Base-by-base conservation (phyloP, 2,329 filamentous ascomycete species). In the Fusarium verticillioides region DNA sequence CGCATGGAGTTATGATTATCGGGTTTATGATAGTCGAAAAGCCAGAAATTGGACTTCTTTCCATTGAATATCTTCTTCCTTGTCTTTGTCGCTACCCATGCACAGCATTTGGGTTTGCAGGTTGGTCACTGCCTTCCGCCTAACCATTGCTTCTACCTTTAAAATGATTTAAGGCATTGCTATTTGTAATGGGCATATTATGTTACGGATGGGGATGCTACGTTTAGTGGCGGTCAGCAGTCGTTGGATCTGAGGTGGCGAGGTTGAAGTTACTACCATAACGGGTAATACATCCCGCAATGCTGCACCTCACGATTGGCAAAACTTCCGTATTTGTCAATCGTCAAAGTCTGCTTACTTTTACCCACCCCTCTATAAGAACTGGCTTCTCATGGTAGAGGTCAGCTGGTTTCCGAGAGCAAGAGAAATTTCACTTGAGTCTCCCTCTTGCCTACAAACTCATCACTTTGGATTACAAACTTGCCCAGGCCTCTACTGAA, bases 231-330 rank as follows among this genome's bases (percentile, higher is more conserved):
- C 34, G 23, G 50, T 54, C 19, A 28, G 19, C 10, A 53, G 13
- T 53, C 4, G 19, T 39, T 16, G 12, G 34, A 28, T 18, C n/a
- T n/a, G 9, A 42, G 9, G 16, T 34, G 23, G 23, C 23, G 28
- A 65, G 32, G 50, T 68, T 71, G 67, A 43, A 18, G 61, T 18
- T 52, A 40, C 36, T 71, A 30, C 67, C 28, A 3, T 12, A 63
- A 67, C 23, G 1, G 50, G 69, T n/a, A 71, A 49, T 40, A 21
- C 11, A 4, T 30, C 32, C 21, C 46, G 23, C 23, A 30, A 42
- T 58, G 16, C 28, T 26, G 52, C 12, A 28, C 34, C 21, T 32
- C 4, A 28, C 11, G 15, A 9, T 21, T 26, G 44, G 18, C 16
- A 18, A 9, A 37, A 39, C 19, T 46, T 56, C 42, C 32, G 10